Conservation (phyloP, 305 asterid genomes). For the Solanum hybrid region DNA sequence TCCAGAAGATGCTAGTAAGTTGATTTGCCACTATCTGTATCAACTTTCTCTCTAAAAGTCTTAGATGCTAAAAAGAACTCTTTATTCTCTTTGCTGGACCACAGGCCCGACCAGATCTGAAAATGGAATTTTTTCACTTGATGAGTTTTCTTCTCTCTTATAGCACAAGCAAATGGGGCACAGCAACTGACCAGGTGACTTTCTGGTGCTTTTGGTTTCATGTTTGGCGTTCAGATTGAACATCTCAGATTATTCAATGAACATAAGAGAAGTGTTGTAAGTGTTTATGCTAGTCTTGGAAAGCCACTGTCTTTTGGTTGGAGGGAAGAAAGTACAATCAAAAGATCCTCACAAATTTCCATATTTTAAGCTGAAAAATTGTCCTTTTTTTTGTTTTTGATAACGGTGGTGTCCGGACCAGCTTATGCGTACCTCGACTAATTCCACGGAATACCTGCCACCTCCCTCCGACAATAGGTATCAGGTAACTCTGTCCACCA, state of each 20-base stretch:
- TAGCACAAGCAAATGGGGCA: conserved; percentile 90
- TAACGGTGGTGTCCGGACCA: not conserved
- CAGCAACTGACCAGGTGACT: conserved; percentile 78
- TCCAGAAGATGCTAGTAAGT: conserved; percentile 92
- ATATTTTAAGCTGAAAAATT: not conserved
- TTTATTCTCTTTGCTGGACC: conserved; percentile 14
- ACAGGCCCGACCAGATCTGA: conserved; percentile 92
- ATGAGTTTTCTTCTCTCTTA: conserved; percentile 90
- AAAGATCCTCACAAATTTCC: not conserved
- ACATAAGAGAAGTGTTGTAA: not conserved
- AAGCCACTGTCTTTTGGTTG: not conserved
- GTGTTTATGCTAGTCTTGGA: not conserved
- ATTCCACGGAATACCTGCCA: not conserved
- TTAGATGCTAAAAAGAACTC: not conserved
- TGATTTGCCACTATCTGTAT: not conserved
- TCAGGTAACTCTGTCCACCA: not conserved
- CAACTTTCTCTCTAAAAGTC: conserved; percentile 6
- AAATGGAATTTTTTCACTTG: conserved; percentile 97
- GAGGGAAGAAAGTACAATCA: not conserved
- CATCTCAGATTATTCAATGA: not conserved
- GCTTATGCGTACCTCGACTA: not conserved
- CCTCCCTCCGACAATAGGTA: not conserved
- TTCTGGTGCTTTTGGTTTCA: not conserved
- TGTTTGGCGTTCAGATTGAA: not conserved
- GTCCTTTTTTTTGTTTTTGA: not conserved